A percentile compares a stretch with the other conserved stretches of the same genome.
Evolutionary conservation across 2,329 filamentous ascomycete genomes (phyloP).

Genomic region (Nothophoma quercina): DNA sequence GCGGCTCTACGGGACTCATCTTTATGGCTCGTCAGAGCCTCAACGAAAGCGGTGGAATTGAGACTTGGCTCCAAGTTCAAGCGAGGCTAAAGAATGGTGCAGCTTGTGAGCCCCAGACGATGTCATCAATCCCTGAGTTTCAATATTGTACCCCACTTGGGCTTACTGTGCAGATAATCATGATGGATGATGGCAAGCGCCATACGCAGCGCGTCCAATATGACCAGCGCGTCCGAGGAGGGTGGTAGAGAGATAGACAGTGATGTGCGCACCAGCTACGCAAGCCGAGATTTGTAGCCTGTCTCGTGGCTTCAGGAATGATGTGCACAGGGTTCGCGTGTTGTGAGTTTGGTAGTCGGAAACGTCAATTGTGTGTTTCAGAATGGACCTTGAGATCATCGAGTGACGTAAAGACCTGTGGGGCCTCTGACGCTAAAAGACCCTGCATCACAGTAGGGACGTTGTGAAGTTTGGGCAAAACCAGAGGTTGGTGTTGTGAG

Average conservation of each 20-base stretch:
- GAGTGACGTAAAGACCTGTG: slow-evolving; percentile 35
- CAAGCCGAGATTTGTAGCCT: slow-evolving; percentile 22
- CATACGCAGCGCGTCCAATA: slow-evolving; percentile 1
- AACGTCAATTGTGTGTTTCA: slow-evolving; percentile 32
- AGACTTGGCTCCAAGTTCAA: not conserved
- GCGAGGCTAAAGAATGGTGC: not conserved
- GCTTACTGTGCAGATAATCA: not conserved
- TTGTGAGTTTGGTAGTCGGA: slow-evolving; percentile 19
- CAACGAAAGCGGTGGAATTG: not conserved
- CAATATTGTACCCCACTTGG: slow-evolving; percentile 7
- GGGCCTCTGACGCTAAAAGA: slow-evolving; percentile 12
- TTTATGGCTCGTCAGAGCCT: not conserved
- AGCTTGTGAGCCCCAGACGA: slow-evolving; percentile 1
- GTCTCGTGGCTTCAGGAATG: slow-evolving; percentile 24
- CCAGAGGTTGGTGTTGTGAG: slow-evolving; percentile 2
- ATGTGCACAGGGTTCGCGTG: slow-evolving; percentile 21
- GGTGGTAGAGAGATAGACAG: not conserved
- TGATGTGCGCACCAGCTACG: slow-evolving; percentile 15
- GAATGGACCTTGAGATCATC: slow-evolving; percentile 7
- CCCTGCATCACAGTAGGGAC: slow-evolving; percentile 26
- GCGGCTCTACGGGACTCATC: slow-evolving; percentile 1
- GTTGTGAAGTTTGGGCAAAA: slow-evolving; percentile 17
- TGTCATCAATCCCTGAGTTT: slow-evolving; percentile 5
- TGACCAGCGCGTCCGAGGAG: not conserved
- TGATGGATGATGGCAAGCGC: not conserved